Conservation (phyloP, 2,329 filamentous ascomycete species). For the Akanthomyces uredinophilus region DNA sequence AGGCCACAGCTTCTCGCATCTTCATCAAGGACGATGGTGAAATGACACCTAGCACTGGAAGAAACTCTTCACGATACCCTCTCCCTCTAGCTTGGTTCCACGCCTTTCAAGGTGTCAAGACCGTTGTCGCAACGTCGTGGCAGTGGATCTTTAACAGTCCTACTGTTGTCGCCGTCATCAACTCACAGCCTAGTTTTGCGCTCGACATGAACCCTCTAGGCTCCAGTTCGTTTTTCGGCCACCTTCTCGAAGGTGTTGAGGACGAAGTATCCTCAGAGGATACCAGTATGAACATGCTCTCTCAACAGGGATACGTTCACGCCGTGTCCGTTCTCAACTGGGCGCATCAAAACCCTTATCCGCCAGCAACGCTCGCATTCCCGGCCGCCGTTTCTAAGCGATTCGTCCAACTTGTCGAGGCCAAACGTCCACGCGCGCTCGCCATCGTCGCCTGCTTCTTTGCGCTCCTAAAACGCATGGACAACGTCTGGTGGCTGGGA, state of each 20-base stretch:
- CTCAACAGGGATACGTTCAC: conserved; percentile 54
- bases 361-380: conserved; percentile 55
- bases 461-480: conserved; percentile 57
- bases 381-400: conserved; percentile 59
- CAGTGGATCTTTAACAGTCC: conserved; percentile 55
- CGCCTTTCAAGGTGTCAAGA: conserved; percentile 62
- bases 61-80: conserved; percentile 43
- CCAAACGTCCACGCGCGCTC: conserved; percentile 55
- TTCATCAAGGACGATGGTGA: conserved; percentile 53
- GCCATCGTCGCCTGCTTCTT: conserved; percentile 63
- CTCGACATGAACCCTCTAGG: conserved; percentile 51
- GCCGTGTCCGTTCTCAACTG: conserved; percentile 62
- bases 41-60: conserved; percentile 26
- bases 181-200: conserved; percentile 58
- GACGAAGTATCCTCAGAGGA: conserved; percentile 44
- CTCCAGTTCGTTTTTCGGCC: conserved; percentile 53
- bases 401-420: conserved; percentile 55
- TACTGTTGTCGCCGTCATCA: conserved; percentile 56
- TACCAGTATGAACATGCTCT: conserved; percentile 25
- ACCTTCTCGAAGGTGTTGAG: conserved; percentile 53
- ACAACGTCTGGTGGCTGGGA: conserved; percentile 64
- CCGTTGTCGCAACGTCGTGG: conserved; percentile 60
- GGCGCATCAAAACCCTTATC: conserved; percentile 57
- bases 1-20: conserved; percentile 58
- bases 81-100: conserved; percentile 63